These are phyloP conservation scores for Talaromyces nanjingensis DNA, from an alignment of 495 filamentous ascomycete genomes.

Conservation along the genomic window DNA sequence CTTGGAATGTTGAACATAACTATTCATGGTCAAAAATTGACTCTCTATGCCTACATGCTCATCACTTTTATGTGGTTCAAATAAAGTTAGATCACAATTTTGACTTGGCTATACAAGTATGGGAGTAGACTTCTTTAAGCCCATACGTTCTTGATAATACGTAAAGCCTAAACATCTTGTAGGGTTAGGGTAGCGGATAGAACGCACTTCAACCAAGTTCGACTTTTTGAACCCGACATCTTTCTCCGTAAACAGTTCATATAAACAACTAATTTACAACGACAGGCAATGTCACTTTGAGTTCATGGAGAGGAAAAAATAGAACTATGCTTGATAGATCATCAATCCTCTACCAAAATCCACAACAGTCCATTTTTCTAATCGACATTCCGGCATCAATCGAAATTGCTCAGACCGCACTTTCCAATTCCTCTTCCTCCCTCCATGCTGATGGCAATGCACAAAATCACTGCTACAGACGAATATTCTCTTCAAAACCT, in stretches of 20 bases:
- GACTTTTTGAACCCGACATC: not conserved
- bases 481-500: conserved; percentile 27
- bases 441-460: not conserved
- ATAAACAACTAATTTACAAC: too few species aligned
- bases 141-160: too few species aligned
- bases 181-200: not conserved
- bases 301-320: not conserved
- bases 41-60: not conserved
- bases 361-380: conserved; percentile 36
- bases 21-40: not conserved
- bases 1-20: not conserved
- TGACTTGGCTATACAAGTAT: too few species aligned
- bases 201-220: not conserved
- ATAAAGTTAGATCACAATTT: too few species aligned
- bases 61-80: too few species aligned
- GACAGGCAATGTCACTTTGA: too few species aligned
- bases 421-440: not conserved
- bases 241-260: not conserved
- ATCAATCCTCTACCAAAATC: conserved; percentile 47
- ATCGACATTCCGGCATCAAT: conserved; percentile 64
- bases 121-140: too few species aligned
- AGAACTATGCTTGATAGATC: conserved; percentile 1
- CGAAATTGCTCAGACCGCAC: conserved; percentile 21
- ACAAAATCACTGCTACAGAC: not conserved
- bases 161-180: too few species aligned